phyloP scores from a whole-genome alignment of 116 monocot genomes.

The Dioscorea cayenensis region DNA sequence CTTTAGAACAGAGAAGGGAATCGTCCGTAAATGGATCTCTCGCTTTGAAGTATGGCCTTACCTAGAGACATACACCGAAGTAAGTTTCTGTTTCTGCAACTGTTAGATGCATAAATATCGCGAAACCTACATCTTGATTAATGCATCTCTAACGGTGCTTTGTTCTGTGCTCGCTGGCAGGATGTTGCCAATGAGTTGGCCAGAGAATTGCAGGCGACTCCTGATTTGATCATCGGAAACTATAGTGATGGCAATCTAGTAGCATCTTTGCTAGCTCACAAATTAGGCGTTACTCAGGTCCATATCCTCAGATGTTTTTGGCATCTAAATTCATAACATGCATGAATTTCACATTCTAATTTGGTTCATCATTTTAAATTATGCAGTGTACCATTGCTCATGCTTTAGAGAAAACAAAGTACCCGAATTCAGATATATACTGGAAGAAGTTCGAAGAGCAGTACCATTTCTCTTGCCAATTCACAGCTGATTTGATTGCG shows the following conservation, averaged over 20 bases:
- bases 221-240: conserved; percentile 77
- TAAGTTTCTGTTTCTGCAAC: conserved; percentile 2
- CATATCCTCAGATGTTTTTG: conserved; percentile 2
- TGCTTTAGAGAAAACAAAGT: conserved; percentile 84
- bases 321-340: not conserved
- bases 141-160: not conserved
- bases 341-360: not conserved
- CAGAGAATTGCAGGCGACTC: conserved; percentile 52
- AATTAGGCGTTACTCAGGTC: conserved; percentile 82
- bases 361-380: not conserved
- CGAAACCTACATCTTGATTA: too few relatives aligned
- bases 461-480: conserved; percentile 88
- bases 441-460: conserved; percentile 78
- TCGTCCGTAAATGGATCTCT: conserved; percentile 86
- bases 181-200: conserved; percentile 61
- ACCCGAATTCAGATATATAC: conserved; percentile 66
- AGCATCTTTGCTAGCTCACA: conserved; percentile 62
- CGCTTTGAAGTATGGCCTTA: conserved; percentile 95
- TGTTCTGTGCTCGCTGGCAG: conserved; percentile 8
- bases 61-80: conserved; percentile 69
- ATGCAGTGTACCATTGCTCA: conserved; percentile 73
- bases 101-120: too few relatives aligned
- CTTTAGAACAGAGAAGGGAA: conserved; percentile 62
- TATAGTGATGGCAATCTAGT: conserved; percentile 92
- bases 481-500: conserved; percentile 76